Evolutionary conservation across 176 grass and related monocot genomes (phyloP), one percentile per base, ranked within the genome.

Genomic region (Carex scoparia): DNA sequence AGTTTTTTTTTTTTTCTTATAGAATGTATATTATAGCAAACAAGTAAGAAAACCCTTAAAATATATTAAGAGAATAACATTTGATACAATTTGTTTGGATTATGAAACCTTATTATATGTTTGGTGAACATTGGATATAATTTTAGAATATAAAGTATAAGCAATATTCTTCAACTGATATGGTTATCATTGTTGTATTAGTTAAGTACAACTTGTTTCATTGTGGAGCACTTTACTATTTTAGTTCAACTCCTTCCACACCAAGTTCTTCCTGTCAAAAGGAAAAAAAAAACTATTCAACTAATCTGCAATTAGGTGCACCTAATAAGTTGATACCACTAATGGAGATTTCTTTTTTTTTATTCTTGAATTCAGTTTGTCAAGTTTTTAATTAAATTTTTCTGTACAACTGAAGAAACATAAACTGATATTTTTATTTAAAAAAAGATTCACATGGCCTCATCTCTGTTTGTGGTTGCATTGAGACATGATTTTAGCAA

Each of bases 271-370:
- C 10, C 2, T 0, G 1, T 55, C 4, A 76, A 76, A 32, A 33
- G 49, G 7, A 56, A 7, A 30, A 56, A 55, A 54, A 1, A 14
- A 57, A 9, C 10, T 58, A 79, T 16, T 58, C 27, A 78, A 79
- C 28, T 79, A 57, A 79, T 79, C 53, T 33, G 11, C 16, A 78
- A 79, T 58, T 56, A 58, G 28, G 49, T 56, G 27, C 53, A 78
- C 49, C 74, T 79, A 58, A 79, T 58, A 79, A 16, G 27, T 51
- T 32, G 72, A 79, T 79, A 16, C 74, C 74, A 79, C 12, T 58
- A 10, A 58, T 79, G 51, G 5, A 79, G 35, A 69, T 18, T 15
- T 69, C 11, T 38, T 70, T 7, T 42, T 42, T 37, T 12, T 4
- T 28, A 37, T 37, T 35, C 4, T 48, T 44, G 9, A 79, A n/a